Percentiles rank a stretch among this genome's conserved stretches.
Evolutionary conservation across 2,329 filamentous ascomycete species (phyloP).

Genomic region (Myriosclerotinia scirpicola): DNA sequence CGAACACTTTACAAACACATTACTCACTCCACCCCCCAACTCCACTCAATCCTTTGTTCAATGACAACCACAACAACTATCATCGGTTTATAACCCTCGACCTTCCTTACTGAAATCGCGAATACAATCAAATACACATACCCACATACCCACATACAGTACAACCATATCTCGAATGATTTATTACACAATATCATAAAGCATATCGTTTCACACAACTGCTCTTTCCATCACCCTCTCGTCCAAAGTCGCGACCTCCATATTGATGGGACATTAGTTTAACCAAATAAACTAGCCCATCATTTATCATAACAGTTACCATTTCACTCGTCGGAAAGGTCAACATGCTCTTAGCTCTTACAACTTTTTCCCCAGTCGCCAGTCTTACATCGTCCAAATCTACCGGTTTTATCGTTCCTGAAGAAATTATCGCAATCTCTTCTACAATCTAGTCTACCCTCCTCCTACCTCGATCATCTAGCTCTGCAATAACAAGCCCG

Average conservation of each 20-base stretch:
- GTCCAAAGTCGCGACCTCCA: constrained; percentile 20
- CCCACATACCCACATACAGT: not conserved
- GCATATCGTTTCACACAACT: constrained; percentile 8
- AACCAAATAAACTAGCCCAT: constrained; percentile 34
- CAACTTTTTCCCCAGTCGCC: constrained; percentile 57
- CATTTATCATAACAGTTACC: constrained; percentile 38
- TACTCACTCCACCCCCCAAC: constrained; percentile 35
- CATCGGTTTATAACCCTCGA: constrained; percentile 30
- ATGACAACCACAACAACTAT: constrained; percentile 20
- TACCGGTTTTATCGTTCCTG: constrained; percentile 58
- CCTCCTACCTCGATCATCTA: constrained; percentile 47
- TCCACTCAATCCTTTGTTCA: constrained; percentile 38
- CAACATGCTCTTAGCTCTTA: constrained; percentile 60
- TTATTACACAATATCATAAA: not conserved
- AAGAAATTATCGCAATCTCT: constrained; percentile 45
- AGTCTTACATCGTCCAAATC: constrained; percentile 54
- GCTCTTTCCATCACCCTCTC: constrained; percentile 22
- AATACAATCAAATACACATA: not conserved
- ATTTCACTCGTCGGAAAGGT: constrained; percentile 40
- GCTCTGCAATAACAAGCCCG: constrained; percentile 42
- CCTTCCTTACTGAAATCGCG: constrained; percentile 19
- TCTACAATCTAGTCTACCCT: constrained; percentile 44
- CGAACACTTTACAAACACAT: constrained; percentile 23
- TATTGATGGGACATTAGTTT: constrained; percentile 38
- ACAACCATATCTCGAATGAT: constrained; percentile 10